A percentile compares a stretch with the other conserved stretches of the same genome.
phyloP scores from a whole-genome alignment of 129 eudicot genomes.

The Helianthus tuberosus region DNA sequence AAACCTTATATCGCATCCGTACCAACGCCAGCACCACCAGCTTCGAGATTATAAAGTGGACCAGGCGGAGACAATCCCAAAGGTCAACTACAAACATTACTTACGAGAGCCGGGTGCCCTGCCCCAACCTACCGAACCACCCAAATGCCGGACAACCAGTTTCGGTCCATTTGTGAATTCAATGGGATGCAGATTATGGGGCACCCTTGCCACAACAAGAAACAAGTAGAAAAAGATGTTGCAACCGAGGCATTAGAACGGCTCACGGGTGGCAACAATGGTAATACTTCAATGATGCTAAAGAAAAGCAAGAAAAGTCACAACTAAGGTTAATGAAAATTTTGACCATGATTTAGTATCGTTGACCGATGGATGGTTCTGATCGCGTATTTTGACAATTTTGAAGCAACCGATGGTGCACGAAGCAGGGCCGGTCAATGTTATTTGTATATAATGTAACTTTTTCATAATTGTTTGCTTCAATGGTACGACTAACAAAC shows the following conservation, averaged over 20 bases:
- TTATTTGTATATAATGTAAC: slow-evolving; percentile 30
- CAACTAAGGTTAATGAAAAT: slow-evolving; percentile 12
- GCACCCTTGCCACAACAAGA: slow-evolving; percentile 76
- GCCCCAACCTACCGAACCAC: slow-evolving; percentile 65
- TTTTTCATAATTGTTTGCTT: background rate
- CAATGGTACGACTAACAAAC: slow-evolving; percentile 13
- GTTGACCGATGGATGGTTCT: background rate
- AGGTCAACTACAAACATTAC: slow-evolving; percentile 80
- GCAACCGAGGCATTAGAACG: slow-evolving; percentile 86
- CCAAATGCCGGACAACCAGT: slow-evolving; percentile 57
- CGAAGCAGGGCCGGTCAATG: slow-evolving; percentile 3
- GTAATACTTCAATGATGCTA: slow-evolving; percentile 60
- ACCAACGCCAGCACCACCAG: slow-evolving; percentile 39
- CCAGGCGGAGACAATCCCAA: slow-evolving; percentile 96
- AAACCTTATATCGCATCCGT: slow-evolving; percentile 40
- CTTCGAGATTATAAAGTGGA: slow-evolving; percentile 58
- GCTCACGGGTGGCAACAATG: slow-evolving; percentile 58
- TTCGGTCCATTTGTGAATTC: slow-evolving; percentile 66
- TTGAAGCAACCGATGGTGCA: slow-evolving; percentile 8
- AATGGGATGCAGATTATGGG: slow-evolving; percentile 85
- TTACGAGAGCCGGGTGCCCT: slow-evolving; percentile 70
- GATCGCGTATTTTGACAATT: slow-evolving; percentile 9
- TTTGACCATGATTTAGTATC: background rate
- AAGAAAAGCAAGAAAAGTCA: slow-evolving; percentile 81
- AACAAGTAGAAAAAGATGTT: slow-evolving; percentile 90